These are phyloP conservation scores for Candida ficus DNA, from an alignment of 805 yeast genomes.

Conservation along the genomic window DNA sequence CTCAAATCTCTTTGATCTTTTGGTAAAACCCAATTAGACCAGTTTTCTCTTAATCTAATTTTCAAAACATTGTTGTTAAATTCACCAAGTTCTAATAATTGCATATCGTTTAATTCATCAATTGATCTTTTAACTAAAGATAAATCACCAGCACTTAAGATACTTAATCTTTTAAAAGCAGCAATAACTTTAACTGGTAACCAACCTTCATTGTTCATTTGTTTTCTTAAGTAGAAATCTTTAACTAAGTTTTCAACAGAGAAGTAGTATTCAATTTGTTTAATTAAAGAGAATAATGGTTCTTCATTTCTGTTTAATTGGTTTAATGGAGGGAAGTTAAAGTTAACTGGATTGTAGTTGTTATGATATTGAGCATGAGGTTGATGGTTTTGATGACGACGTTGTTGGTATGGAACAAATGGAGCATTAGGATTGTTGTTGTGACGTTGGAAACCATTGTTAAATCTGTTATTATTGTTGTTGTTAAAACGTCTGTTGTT, in stretches of 20 bases:
- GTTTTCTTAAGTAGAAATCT: conserved; percentile 76
- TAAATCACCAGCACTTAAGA: conserved; percentile 52
- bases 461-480: conserved; percentile 14
- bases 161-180: conserved; percentile 70
- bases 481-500: conserved; percentile 16
- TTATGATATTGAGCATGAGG: conserved; percentile 2
- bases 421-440: conserved; percentile 6
- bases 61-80: conserved; percentile 41
- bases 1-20: conserved; percentile 39
- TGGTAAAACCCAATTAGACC: conserved; percentile 67
- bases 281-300: conserved; percentile 19
- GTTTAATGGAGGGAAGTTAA: conserved; percentile 1
- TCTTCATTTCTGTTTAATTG: conserved; percentile 15
- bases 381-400: conserved; percentile 10
- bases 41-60: conserved; percentile 55
- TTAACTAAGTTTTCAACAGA: conserved; percentile 81
- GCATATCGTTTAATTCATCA: conserved; percentile 34
- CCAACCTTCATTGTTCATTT: conserved; percentile 76
- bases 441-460: conserved; percentile 10
- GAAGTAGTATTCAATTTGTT: conserved; percentile 86
- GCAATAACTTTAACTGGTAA: conserved; percentile 59
- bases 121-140: conserved; percentile 50
- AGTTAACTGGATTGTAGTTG: conserved; percentile 1
- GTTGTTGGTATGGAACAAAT: conserved; percentile 11
- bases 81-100: conserved; percentile 33